Percentiles rank a stretch among this genome's conserved stretches.
phyloP scores from a whole-genome alignment of 1,284 basidiomycete genomes.

The Naganishia cerealis region DNA sequence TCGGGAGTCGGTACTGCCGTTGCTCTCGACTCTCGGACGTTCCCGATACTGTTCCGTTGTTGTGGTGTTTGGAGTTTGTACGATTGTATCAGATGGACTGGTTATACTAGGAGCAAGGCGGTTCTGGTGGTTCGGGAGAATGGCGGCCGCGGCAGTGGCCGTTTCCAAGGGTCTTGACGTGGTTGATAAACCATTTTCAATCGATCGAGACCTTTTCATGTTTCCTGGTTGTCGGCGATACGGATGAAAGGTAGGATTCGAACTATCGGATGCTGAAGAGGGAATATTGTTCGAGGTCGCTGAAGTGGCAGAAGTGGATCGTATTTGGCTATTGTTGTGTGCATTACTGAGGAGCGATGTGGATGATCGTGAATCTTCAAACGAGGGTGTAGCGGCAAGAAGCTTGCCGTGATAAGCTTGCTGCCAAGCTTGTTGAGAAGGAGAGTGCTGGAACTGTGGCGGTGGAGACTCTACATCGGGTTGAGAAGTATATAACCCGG shows the following conservation, averaged over 20 bases:
- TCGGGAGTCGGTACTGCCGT: slow-evolving; percentile 23
- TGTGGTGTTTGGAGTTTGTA: slow-evolving; percentile 15
- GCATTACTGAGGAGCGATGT: slow-evolving; percentile 4
- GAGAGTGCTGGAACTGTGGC: slow-evolving; percentile 3
- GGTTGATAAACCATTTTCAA: slow-evolving; percentile 15
- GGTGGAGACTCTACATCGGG: background rate
- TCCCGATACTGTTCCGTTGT: slow-evolving; percentile 11
- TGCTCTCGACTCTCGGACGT: slow-evolving; percentile 26
- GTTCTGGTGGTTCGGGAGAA: background rate
- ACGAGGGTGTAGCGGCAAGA: slow-evolving; percentile 4
- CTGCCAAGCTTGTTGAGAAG: slow-evolving; percentile 22
- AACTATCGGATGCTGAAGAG: background rate
- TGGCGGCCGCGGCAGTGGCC: background rate
- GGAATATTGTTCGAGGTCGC: slow-evolving; percentile 4
- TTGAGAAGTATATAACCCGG: slow-evolving; percentile 10
- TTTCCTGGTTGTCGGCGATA: slow-evolving; percentile 26
- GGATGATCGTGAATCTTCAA: slow-evolving; percentile 11
- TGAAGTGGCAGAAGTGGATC: slow-evolving; percentile 11
- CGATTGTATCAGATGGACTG: background rate
- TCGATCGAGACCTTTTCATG: slow-evolving; percentile 20
- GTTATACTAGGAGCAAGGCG: background rate
- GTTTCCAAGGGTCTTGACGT: background rate
- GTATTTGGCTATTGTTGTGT: background rate
- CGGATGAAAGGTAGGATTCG: slow-evolving; percentile 28
- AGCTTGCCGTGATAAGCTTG: slow-evolving; percentile 27